Evolutionary conservation across 2,329 filamentous ascomycete species (phyloP).

Genomic region (Xylaria sp.): DNA sequence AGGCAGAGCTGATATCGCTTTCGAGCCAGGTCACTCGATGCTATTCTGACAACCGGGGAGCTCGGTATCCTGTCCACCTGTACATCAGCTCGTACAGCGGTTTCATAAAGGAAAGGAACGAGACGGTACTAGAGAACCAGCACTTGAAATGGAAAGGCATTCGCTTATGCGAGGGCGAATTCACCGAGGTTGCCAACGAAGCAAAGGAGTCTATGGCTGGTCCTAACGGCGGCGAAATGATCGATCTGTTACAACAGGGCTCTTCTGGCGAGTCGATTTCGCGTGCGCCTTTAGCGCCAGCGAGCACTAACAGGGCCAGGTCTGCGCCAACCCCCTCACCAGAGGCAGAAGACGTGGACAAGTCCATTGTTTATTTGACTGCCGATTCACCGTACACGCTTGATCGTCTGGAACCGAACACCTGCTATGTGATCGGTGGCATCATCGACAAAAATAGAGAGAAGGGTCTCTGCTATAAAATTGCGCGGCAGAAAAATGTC

Average conservation of each 20-base stretch:
- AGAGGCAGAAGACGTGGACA: constrained; percentile 50
- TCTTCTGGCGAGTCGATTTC: constrained; percentile 49
- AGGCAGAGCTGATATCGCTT: constrained; percentile 85
- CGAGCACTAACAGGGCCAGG: constrained; percentile 49
- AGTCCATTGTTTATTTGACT: constrained; percentile 81
- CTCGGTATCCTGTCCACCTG: constrained; percentile 75
- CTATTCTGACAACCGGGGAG: constrained; percentile 86
- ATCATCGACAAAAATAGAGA: constrained; percentile 96
- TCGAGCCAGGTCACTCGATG: constrained; percentile 84
- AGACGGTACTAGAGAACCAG: constrained; percentile 75
- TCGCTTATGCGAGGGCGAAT: constrained; percentile 77
- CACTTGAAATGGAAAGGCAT: constrained; percentile 85
- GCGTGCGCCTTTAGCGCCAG: constrained; percentile 47
- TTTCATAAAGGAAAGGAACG: constrained; percentile 79
- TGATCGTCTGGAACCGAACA: constrained; percentile 83
- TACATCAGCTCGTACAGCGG: constrained; percentile 83
- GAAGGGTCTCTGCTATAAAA: constrained; percentile 91
- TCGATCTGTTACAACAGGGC: constrained; percentile 63
- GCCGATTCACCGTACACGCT: constrained; percentile 91
- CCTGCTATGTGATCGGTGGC: constrained; percentile 91
- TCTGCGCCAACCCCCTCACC: constrained; percentile 41
- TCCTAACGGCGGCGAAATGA: constrained; percentile 64
- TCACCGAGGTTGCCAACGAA: constrained; percentile 72
- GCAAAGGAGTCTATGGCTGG: constrained; percentile 75
- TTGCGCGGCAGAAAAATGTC: constrained; percentile 78